phyloP scores from a whole-genome alignment of 495 filamentous ascomycete genomes.

The Aspergillus bertholletiae region DNA sequence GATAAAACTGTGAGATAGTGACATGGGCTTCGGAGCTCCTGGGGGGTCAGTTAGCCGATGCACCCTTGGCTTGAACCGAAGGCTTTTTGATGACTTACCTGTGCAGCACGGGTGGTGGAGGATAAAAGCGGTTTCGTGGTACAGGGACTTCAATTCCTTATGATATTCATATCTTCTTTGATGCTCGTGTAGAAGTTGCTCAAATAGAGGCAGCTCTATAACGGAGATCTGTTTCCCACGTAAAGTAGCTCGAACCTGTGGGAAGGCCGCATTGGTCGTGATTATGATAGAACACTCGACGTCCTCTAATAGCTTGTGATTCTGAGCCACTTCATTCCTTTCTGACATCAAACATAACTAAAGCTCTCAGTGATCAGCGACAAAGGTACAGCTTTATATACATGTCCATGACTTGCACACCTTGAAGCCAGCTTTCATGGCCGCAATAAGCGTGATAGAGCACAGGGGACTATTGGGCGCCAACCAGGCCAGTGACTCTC shows the following conservation, averaged over 20 bases:
- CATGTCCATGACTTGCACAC: neutral
- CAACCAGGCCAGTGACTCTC: constrained; percentile 9
- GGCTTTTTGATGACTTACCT: neutral
- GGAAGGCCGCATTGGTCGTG: constrained; percentile 3
- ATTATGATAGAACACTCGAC: constrained; percentile 8
- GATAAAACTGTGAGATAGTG: constrained; percentile 1
- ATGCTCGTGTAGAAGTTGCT: constrained; percentile 1
- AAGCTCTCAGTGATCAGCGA: neutral
- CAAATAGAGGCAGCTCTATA: constrained; percentile 2
- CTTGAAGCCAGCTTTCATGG: constrained; percentile 10
- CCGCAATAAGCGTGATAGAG: constrained; percentile 5
- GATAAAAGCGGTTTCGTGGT: constrained; percentile 4
- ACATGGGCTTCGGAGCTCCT: constrained; percentile 9
- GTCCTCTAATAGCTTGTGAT: constrained; percentile 8
- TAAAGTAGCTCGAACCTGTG: neutral
- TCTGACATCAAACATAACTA: constrained; percentile 8
- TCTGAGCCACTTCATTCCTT: constrained; percentile 7
- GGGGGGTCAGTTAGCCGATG: neutral
- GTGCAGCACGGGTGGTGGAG: constrained; percentile 1
- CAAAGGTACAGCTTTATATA: neutral
- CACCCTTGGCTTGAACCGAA: neutral
- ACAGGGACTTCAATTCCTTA: neutral
- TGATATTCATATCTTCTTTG: neutral
- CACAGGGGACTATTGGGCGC: constrained; percentile 10
- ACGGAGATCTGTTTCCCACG: neutral